A percentile compares a stretch with the other conserved stretches of the same genome.
phyloP scores from a whole-genome alignment of 805 yeast species.

The Starmerella gropengiesseri region DNA sequence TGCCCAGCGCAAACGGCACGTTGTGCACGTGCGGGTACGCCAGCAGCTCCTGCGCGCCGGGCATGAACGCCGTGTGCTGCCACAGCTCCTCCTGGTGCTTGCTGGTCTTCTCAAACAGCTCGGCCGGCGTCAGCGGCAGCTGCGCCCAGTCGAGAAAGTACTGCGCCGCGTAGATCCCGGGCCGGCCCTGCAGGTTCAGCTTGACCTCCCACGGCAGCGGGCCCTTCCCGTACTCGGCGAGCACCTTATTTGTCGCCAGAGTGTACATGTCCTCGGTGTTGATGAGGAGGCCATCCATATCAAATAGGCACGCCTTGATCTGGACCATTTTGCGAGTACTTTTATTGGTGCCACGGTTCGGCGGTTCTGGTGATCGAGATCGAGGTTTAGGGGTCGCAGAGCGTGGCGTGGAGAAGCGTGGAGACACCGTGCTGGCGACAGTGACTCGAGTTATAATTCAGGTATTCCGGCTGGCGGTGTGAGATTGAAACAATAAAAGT shows the following conservation, averaged over 20 bases:
- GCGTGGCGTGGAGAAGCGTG: too few relatives aligned
- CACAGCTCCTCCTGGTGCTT: slow-evolving; percentile 48
- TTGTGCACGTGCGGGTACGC: slow-evolving; percentile 38
- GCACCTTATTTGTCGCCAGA: slow-evolving; percentile 53
- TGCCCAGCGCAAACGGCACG: slow-evolving; percentile 82
- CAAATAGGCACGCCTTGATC: slow-evolving; percentile 60
- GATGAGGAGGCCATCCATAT: slow-evolving; percentile 88
- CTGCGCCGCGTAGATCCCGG: slow-evolving; percentile 65
- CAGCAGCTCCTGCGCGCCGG: slow-evolving; percentile 73
- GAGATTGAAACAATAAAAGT: too few relatives aligned
- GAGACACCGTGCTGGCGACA: too few relatives aligned
- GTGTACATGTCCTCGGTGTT: slow-evolving; percentile 92
- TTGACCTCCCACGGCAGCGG: slow-evolving; percentile 83
- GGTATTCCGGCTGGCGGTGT: too few relatives aligned
- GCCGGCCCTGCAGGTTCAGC: slow-evolving; percentile 77
- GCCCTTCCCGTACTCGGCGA: slow-evolving; percentile 62
- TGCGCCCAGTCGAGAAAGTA: slow-evolving; percentile 57
- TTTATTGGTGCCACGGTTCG: too few relatives aligned
- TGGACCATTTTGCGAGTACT: too few relatives aligned
- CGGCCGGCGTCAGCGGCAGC: slow-evolving; percentile 57
- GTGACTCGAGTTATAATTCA: too few relatives aligned
- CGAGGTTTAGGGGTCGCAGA: too few relatives aligned
- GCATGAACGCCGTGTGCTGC: slow-evolving; percentile 56
- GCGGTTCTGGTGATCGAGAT: too few relatives aligned
- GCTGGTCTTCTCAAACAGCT: slow-evolving; percentile 43